These are phyloP conservation scores for Fraxinus floribunda DNA, from an alignment of 305 asterid species.

Conservation along the genomic window DNA sequence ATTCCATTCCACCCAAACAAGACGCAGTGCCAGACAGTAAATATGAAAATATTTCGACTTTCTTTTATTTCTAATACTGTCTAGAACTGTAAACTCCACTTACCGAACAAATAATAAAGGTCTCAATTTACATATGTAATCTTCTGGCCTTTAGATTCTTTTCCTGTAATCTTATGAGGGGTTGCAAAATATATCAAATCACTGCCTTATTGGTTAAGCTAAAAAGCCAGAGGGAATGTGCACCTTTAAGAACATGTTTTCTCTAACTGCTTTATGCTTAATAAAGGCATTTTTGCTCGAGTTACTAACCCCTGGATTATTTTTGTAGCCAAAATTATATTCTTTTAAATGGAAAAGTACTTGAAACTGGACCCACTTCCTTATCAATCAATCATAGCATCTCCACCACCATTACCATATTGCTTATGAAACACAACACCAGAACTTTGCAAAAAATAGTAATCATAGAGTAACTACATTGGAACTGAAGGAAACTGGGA, in stretches of 20 bases:
- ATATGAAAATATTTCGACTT: background rate
- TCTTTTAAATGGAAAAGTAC: background rate
- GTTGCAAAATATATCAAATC: background rate
- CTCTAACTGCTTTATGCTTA: background rate
- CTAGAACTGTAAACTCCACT: background rate
- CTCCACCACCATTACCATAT: conserved; percentile 4
- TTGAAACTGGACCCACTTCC: background rate
- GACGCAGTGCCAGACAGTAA: background rate
- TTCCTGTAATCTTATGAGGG: background rate
- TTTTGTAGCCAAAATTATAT: background rate
- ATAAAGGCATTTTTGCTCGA: background rate
- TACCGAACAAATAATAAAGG: background rate
- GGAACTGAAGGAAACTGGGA: background rate
- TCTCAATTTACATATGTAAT: background rate
- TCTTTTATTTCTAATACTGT: background rate
- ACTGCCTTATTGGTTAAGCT: background rate
- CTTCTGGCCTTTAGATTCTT: background rate
- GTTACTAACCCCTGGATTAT: background rate
- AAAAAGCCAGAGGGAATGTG: background rate
- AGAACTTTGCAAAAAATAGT: conserved; percentile 5
- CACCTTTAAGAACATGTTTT: background rate
- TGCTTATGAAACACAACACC: background rate
- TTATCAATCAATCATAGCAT: background rate
- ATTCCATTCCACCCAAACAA: background rate
- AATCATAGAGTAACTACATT: background rate